These are phyloP conservation scores for Clitopilus passeckerianus DNA, from an alignment of 768 basidiomycete genomes.

Conservation along the genomic window DNA sequence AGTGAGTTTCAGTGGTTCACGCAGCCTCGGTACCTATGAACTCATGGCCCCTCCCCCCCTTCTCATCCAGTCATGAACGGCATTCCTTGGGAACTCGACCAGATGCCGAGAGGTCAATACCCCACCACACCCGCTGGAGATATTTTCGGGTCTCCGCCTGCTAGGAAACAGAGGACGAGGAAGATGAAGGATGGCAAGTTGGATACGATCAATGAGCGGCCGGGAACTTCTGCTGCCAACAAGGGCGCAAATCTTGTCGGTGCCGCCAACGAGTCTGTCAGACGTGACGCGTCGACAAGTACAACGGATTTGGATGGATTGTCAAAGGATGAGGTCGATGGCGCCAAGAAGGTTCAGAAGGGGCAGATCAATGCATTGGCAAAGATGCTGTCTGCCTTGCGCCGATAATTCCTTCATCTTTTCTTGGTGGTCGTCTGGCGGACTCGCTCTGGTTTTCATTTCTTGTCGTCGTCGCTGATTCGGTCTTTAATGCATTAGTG, in stretches of 20 bases:
- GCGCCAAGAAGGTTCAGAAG: conserved; percentile 76
- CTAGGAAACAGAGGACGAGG: conserved; percentile 60
- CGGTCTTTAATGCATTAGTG: conserved; percentile 26
- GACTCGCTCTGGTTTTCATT: neutral
- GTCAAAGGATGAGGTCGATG: conserved; percentile 39
- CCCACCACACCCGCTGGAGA: conserved; percentile 52
- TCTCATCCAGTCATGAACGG: conserved; percentile 60
- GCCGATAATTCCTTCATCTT: conserved; percentile 40
- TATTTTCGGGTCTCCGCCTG: conserved; percentile 55
- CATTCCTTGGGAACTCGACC: conserved; percentile 69
- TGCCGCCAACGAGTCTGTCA: conserved; percentile 42
- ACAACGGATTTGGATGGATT: conserved; percentile 60
- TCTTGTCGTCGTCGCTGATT: neutral
- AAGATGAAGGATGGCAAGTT: conserved; percentile 64
- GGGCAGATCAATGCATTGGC: conserved; percentile 87
- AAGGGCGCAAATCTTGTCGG: conserved; percentile 13
- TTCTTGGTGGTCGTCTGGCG: neutral
- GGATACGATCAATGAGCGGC: conserved; percentile 74
- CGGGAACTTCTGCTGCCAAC: conserved; percentile 20
- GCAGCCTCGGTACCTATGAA: neutral
- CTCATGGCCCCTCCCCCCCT: conserved; percentile 8
- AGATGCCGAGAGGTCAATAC: conserved; percentile 64
- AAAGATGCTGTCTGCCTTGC: conserved; percentile 84
- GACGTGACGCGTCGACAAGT: conserved; percentile 67
- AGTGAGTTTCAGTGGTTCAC: conserved; percentile 40